Evolutionary conservation across 2,329 filamentous ascomycete species (phyloP), one percentile per base, ranked within the genome.

Genomic region (Curvularia sp.): DNA sequence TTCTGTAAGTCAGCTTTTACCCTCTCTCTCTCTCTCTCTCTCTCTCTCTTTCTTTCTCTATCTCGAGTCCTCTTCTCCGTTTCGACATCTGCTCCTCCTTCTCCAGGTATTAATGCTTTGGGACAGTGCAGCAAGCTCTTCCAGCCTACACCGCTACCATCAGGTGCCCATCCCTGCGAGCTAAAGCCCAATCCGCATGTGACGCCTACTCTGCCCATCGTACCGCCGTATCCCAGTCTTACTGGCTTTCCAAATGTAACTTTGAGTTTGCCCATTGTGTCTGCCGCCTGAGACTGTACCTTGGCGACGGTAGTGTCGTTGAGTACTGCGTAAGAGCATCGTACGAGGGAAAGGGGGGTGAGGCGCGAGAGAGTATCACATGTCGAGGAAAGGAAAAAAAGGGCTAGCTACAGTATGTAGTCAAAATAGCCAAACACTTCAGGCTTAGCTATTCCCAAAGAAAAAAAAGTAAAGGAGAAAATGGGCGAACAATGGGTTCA

Each of bases 141-240:
- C 58, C 28, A 51, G 21, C 67, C 71, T 4, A 69, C 68, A 15
- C 69, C 71, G 4, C 43, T 62, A 9, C 63, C 70, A 0, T 61
- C 70, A 0, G 72, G 72, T 15, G 61, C 53, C 7, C 64, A 73
- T 45, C 72, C 72, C 10, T 74, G 72, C 56, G 71, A 73, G 38
- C 23, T 72, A 5, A 59, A 63, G 0, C 62, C 61, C 5, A 59
- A 57, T 49, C 63, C 61, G 15, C 38, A 34, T 36, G 32, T 55
- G 23, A 55, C 54, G 5, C 46, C 53, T 42, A 34, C 41, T 21
- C n/a, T 32, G 25, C 43, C 49, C 10, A 19, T 48, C 4, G 18
- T 53, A 9, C 53, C 49, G 12, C 30, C 21, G 12, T 49, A 43
- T 30, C 55, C 55, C 15, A 54, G 30, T n/a, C 25, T 57, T 13